phyloP scores from a whole-genome alignment of 129 eudicot genomes.

The Lactuca sativa region DNA sequence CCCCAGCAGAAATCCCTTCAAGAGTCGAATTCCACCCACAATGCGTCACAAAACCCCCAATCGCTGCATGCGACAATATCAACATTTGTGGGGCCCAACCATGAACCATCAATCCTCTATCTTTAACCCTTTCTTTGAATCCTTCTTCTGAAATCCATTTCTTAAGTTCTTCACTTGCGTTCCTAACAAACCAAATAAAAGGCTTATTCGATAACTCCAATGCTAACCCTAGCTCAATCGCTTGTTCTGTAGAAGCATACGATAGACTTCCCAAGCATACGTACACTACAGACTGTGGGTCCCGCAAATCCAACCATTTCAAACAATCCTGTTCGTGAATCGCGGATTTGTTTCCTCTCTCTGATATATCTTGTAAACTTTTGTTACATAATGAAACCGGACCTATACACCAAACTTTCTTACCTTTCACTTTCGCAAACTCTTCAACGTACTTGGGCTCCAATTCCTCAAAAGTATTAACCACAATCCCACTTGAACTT shows the following conservation, averaged over 20 bases:
- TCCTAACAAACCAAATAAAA: constrained; percentile 45
- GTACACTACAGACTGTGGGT: constrained; percentile 48
- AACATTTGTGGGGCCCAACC: constrained; percentile 78
- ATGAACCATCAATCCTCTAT: constrained; percentile 43
- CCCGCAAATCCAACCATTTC: constrained; percentile 46
- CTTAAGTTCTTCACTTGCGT: constrained; percentile 33
- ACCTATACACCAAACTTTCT: constrained; percentile 60
- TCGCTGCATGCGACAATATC: constrained; percentile 43
- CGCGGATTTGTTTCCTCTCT: constrained; percentile 56
- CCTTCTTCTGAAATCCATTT: constrained; percentile 45
- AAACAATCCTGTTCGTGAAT: constrained; percentile 32
- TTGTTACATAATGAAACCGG: constrained; percentile 64
- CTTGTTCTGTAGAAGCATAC: constrained; percentile 35
- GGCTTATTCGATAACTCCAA: constrained; percentile 46
- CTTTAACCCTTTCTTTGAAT: constrained; percentile 48
- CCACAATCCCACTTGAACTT: constrained; percentile 44
- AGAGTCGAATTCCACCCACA: constrained; percentile 79
- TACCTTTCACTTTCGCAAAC: constrained; percentile 35
- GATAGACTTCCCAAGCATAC: constrained; percentile 51
- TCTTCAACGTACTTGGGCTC: constrained; percentile 53
- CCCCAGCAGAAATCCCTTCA: constrained; percentile 49
- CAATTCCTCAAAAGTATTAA: constrained; percentile 61
- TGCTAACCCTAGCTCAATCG: constrained; percentile 53
- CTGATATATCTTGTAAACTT: constrained; percentile 34
- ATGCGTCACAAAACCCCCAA: constrained; percentile 65